Evolutionary conservation across 192 early-diverging fungal species (phyloP).

Genomic region (Backusella macrospora): DNA sequence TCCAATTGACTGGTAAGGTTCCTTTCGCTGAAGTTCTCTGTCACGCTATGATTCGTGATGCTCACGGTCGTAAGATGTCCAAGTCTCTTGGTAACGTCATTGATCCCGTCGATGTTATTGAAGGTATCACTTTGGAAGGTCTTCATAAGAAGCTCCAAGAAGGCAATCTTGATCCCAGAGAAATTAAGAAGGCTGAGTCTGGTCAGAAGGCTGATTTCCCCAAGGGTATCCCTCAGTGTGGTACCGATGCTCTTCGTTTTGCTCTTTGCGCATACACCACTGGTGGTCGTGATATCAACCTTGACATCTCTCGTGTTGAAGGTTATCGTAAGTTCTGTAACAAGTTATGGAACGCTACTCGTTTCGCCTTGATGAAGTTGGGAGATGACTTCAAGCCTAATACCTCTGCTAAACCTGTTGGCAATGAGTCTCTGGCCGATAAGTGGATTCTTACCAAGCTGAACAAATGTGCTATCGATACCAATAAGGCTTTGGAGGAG

Average conservation of each 20-base stretch:
- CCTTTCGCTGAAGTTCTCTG: constrained; percentile 96
- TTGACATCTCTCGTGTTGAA: constrained; percentile 95
- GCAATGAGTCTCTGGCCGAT: constrained; percentile 88
- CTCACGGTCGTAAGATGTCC: constrained; percentile 97
- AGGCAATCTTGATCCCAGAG: constrained; percentile 90
- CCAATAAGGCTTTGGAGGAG: constrained; percentile 74
- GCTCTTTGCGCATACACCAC: constrained; percentile 79
- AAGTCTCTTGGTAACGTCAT: constrained; percentile 98
- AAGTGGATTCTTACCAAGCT: constrained; percentile 92
- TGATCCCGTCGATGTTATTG: constrained; percentile 96
- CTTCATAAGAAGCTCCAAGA: constrained; percentile 76
- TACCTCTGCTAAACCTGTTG: constrained; percentile 54
- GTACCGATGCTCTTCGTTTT: constrained; percentile 93
- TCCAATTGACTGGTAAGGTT: constrained; percentile 92
- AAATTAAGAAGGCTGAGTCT: constrained; percentile 84
- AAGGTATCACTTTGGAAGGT: constrained; percentile 82
- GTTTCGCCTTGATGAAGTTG: constrained; percentile 94
- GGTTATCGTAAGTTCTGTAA: constrained; percentile 99
- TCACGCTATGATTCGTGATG: constrained; percentile 98
- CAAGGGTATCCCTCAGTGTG: constrained; percentile 97
- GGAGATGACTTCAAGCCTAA: constrained; percentile 84
- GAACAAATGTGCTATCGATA: constrained; percentile 77
- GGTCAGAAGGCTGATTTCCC: constrained; percentile 91
- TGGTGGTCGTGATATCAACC: constrained; percentile 84
- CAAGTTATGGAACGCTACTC: constrained; percentile 99